Conservation (phyloP, 2,329 filamentous ascomycete genomes). For the Emmonsiellopsis sp. region DNA sequence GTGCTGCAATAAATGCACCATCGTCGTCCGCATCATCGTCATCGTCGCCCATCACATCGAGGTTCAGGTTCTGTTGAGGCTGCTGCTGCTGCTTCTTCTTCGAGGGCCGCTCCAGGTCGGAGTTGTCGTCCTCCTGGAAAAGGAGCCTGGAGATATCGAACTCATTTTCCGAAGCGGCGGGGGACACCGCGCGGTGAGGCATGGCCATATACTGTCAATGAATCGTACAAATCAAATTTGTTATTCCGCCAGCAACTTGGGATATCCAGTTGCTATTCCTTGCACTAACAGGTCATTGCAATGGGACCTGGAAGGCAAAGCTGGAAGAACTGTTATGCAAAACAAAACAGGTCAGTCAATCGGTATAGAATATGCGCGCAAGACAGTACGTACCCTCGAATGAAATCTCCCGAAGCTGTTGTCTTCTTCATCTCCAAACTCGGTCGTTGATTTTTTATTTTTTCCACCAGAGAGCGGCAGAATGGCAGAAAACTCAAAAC, state of each 20-base stretch:
- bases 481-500: background rate
- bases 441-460: background rate
- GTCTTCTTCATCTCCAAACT: background rate
- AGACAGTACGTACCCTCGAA: background rate
- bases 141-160: conserved; percentile 79
- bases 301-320: background rate
- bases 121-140: conserved; percentile 52
- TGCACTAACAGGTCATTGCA: background rate
- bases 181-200: conserved; percentile 66
- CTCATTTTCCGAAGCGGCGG: conserved; percentile 78
- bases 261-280: background rate
- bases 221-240: background rate
- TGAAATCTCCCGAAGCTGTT: background rate
- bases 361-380: background rate
- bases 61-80: conserved; percentile 22
- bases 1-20: conserved; percentile 81
- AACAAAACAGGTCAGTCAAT: background rate
- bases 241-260: background rate
- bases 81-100: conserved; percentile 35
- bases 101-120: conserved; percentile 31
- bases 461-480: background rate
- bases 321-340: background rate
- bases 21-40: conserved; percentile 55
- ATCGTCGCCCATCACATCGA: conserved; percentile 51
- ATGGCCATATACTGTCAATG: conserved; percentile 36